phyloP scores from a whole-genome alignment of 2,329 filamentous ascomycete genomes.

The Penicillium sp. region DNA sequence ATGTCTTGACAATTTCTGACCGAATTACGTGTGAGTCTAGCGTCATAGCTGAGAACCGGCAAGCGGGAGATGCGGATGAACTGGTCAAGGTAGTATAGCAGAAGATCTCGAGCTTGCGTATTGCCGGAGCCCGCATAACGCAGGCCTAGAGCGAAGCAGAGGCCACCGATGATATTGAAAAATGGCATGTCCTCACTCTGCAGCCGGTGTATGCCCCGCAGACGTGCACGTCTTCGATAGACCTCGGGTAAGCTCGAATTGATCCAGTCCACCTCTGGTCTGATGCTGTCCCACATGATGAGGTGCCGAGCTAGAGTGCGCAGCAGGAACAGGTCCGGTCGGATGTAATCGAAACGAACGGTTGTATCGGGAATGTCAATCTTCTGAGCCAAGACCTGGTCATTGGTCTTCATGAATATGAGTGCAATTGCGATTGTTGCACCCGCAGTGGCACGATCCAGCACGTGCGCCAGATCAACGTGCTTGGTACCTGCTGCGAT shows the following conservation, averaged over 20 bases:
- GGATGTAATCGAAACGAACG: slow-evolving; percentile 89
- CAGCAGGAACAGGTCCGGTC: slow-evolving; percentile 85
- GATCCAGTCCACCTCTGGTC: slow-evolving; percentile 69
- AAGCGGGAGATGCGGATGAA: slow-evolving; percentile 72
- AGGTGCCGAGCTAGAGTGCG: slow-evolving; percentile 83
- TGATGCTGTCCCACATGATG: slow-evolving; percentile 85
- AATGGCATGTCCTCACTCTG: slow-evolving; percentile 82
- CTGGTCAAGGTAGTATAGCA: slow-evolving; percentile 78
- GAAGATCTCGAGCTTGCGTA: slow-evolving; percentile 65
- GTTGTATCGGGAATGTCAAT: slow-evolving; percentile 87
- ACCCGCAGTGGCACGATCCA: slow-evolving; percentile 89
- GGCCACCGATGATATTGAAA: slow-evolving; percentile 82
- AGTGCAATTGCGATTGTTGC: slow-evolving; percentile 84
- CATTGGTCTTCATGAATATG: slow-evolving; percentile 96
- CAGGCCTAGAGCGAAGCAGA: slow-evolving; percentile 73
- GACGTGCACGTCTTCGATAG: slow-evolving; percentile 58
- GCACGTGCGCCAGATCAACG: slow-evolving; percentile 83
- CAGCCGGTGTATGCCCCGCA: slow-evolving; percentile 57
- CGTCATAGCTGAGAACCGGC: slow-evolving; percentile 64
- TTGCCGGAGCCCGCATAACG: slow-evolving; percentile 70
- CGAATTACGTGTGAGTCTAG: slow-evolving; percentile 73
- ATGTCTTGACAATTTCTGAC: slow-evolving; percentile 88
- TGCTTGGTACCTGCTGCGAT: slow-evolving; percentile 85
- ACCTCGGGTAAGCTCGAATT: slow-evolving; percentile 62
- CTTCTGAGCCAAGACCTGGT: slow-evolving; percentile 78